Evolutionary conservation across 2,329 filamentous ascomycete genomes (phyloP).

Genomic region (Fusarium verrucosum): DNA sequence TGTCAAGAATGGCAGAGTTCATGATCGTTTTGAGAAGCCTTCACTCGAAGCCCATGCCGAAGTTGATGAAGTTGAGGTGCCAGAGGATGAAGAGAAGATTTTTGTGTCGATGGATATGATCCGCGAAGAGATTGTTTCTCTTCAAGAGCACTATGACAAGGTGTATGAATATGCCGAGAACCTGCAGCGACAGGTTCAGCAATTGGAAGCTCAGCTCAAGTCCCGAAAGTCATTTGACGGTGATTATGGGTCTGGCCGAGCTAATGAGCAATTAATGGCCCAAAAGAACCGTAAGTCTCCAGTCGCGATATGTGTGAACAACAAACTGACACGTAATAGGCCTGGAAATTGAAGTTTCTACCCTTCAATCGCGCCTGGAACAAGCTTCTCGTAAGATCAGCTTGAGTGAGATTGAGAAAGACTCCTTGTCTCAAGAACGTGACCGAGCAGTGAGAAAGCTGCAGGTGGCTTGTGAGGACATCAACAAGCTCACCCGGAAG

Average conservation of each 20-base stretch:
- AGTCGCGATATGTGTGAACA: not conserved
- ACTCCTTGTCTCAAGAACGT: slow-evolving; percentile 69
- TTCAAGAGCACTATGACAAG: slow-evolving; percentile 66
- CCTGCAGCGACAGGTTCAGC: slow-evolving; percentile 61
- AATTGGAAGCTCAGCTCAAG: slow-evolving; percentile 60
- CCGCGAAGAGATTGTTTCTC: slow-evolving; percentile 64
- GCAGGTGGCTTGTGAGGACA: slow-evolving; percentile 67
- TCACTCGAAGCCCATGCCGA: slow-evolving; percentile 54
- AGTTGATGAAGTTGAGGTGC: slow-evolving; percentile 61
- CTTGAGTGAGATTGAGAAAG: slow-evolving; percentile 70
- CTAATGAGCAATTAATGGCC: slow-evolving; percentile 55
- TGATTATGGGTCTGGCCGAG: slow-evolving; percentile 55
- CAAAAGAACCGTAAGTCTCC: slow-evolving; percentile 66
- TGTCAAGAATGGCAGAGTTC: slow-evolving; percentile 62
- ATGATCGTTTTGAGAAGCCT: slow-evolving; percentile 53
- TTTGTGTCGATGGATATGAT: slow-evolving; percentile 71
- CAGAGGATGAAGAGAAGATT: slow-evolving; percentile 65
- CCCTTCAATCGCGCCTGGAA: slow-evolving; percentile 69
- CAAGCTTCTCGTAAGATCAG: slow-evolving; percentile 69
- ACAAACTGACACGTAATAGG: slow-evolving; percentile 49
- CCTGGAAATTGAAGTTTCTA: slow-evolving; percentile 67
- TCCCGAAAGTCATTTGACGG: slow-evolving; percentile 55
- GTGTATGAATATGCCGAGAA: slow-evolving; percentile 64
- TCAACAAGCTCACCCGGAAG: slow-evolving; percentile 59
- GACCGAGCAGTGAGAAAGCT: slow-evolving; percentile 72